A percentile compares a stretch with the other conserved stretches of the same genome.
These are phyloP conservation scores for Parmelia sp. DNA, from an alignment of 495 filamentous ascomycete species.

Conservation along the genomic window DNA sequence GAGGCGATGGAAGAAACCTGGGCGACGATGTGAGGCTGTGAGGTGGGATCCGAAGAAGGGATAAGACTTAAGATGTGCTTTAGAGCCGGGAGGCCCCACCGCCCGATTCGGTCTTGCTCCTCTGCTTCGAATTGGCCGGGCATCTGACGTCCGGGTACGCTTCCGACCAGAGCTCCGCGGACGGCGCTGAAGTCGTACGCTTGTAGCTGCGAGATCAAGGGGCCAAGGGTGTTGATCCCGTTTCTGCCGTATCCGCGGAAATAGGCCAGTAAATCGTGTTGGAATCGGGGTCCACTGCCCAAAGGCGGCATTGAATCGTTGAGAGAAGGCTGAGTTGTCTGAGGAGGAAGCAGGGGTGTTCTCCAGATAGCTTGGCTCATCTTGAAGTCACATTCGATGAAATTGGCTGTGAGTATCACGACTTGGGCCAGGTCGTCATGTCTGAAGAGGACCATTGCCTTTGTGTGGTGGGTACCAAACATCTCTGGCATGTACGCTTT, in stretches of 20 bases:
- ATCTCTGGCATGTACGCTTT: conserved; percentile 76
- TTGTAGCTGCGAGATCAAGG: conserved; percentile 49
- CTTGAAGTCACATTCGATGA: conserved; percentile 77
- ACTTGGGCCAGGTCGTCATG: conserved; percentile 73
- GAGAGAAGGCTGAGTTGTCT: neutral
- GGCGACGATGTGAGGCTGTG: conserved; percentile 53
- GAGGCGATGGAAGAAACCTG: conserved; percentile 84
- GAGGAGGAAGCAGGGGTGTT: conserved; percentile 63
- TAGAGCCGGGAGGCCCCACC: conserved; percentile 71
- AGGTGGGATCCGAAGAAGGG: neutral
- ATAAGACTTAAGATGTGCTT: conserved; percentile 53
- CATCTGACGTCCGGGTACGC: conserved; percentile 62
- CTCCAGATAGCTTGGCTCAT: conserved; percentile 83
- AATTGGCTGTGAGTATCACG: conserved; percentile 84
- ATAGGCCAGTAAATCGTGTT: conserved; percentile 68
- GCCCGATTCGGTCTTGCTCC: conserved; percentile 33
- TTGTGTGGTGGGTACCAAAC: conserved; percentile 83
- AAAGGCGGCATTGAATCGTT: conserved; percentile 24
- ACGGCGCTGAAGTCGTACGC: conserved; percentile 66
- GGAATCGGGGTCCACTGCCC: conserved; percentile 66
- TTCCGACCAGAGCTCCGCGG: conserved; percentile 68
- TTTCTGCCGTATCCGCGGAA: conserved; percentile 68
- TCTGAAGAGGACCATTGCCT: conserved; percentile 78
- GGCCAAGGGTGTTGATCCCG: conserved; percentile 45
- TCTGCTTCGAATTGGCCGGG: conserved; percentile 33